A percentile compares a stretch with the other conserved stretches of the same genome.
Conservation (phyloP, 495 filamentous ascomycete genomes). For the Cudoniella acicularis region DNA sequence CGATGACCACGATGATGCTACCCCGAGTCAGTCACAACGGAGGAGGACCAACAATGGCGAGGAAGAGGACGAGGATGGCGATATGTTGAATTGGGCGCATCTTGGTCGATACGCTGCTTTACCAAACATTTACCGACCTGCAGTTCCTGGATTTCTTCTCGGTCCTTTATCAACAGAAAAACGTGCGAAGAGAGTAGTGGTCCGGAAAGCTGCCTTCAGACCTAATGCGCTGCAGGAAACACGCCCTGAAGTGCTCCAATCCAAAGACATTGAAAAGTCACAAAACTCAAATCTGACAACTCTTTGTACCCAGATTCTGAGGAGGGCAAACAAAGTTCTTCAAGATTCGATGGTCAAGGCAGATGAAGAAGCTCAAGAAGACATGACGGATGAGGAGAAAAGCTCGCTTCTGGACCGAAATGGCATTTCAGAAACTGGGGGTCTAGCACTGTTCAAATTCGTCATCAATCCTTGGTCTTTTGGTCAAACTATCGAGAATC, state of each 20-base stretch:
- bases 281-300: constrained; percentile 73
- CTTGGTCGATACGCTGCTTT: constrained; percentile 74
- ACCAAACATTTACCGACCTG: constrained; percentile 66
- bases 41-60: constrained; percentile 39
- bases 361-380: constrained; percentile 35
- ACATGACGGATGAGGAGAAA: constrained; percentile 30
- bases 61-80: constrained; percentile 62
- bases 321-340: constrained; percentile 36
- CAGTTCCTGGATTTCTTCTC: constrained; percentile 78
- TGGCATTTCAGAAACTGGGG: constrained; percentile 57
- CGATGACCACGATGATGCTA: constrained; percentile 29
- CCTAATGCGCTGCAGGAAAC: constrained; percentile 62
- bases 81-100: constrained; percentile 83
- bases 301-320: constrained; percentile 63
- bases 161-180: constrained; percentile 90
- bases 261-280: constrained; percentile 63
- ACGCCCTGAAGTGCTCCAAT: constrained; percentile 67
- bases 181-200: constrained; percentile 61
- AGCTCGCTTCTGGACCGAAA: constrained; percentile 48
- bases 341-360: constrained; percentile 36
- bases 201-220: constrained; percentile 61
- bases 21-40: constrained; percentile 40
- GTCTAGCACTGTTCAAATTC: constrained; percentile 74
- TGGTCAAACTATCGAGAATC: constrained; percentile 92
- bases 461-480: constrained; percentile 87